Conservation (phyloP, 2,329 filamentous ascomycete genomes). For the Aureobasidium subglaciale region DNA sequence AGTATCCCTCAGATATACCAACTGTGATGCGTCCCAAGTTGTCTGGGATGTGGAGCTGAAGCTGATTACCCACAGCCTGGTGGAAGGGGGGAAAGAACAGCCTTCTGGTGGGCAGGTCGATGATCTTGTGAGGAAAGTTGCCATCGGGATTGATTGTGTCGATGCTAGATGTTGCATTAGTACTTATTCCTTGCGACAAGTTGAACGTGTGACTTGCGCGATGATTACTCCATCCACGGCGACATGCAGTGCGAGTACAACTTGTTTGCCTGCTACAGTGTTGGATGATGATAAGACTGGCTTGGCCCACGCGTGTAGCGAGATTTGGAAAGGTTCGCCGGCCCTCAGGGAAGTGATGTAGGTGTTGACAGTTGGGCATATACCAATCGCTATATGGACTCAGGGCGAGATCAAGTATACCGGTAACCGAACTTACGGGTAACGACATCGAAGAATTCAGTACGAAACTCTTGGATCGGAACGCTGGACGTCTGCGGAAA, state of each 20-base stretch:
- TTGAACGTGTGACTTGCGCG: slow-evolving; percentile 42
- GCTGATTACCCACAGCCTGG: slow-evolving; percentile 59
- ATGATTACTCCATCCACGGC: slow-evolving; percentile 60
- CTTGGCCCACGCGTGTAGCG: slow-evolving; percentile 65
- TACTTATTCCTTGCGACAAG: background rate
- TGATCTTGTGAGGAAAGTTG: background rate
- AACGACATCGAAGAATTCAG: slow-evolving; percentile 61
- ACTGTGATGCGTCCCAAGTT: slow-evolving; percentile 68
- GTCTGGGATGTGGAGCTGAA: slow-evolving; percentile 65
- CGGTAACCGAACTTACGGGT: slow-evolving; percentile 26
- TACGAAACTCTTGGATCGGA: slow-evolving; percentile 76
- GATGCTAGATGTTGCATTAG: background rate
- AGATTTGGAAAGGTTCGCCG: slow-evolving; percentile 60
- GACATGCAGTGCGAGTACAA: slow-evolving; percentile 47
- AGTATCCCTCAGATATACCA: slow-evolving; percentile 65
- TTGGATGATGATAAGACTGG: slow-evolving; percentile 54
- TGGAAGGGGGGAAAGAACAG: slow-evolving; percentile 68
- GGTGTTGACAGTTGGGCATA: slow-evolving; percentile 58
- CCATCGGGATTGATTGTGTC: background rate
- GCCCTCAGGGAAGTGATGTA: slow-evolving; percentile 60
- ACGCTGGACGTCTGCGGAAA: slow-evolving; percentile 58
- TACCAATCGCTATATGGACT: background rate
- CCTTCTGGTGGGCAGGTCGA: background rate
- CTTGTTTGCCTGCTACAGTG: slow-evolving; percentile 43
- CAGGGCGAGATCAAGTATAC: background rate